Base-by-base conservation (phyloP, 1,284 basidiomycete species). In the Marasmius oreades region DNA sequence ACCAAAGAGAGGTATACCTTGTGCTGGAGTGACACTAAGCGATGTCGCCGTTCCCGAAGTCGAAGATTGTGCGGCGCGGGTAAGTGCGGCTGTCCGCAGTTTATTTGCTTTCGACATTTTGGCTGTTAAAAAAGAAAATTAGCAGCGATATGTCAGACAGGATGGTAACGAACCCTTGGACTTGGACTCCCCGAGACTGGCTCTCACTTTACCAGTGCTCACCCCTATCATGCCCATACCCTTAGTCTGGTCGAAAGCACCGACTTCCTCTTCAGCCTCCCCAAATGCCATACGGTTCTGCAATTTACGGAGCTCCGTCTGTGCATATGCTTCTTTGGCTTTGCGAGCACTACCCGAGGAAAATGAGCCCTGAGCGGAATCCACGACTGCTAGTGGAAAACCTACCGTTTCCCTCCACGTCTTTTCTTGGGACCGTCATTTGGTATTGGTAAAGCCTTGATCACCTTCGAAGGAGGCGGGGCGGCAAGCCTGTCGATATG, bases 271-370 rank as follows among this genome's bases (percentile, higher is more conserved):
- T 70, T 99, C 97, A 1, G 88, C 90, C 73, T 96, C 90, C 55
- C 97, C 97, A 66, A 99, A 99, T 61, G 83, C 87, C 87, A 99
- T 90, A 48, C 97, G 85, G 72, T 99, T 99, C 74, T 98, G 95
- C 64, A 97, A 78, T 75, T 99, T 99, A 62, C 93, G 87, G 50
- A 99, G 77, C 73, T 99, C 97, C 2, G 97, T 98, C 74, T 95
- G 92, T 3, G 95, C 95, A 67, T 96, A 95, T 5, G 92, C 92
- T 73, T 99, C 97, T 69, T 99, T 99, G 22, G 94, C 90, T 70
- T 97, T 97, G 48, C 97, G 86, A 1, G 96, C 97, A 10, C 94
- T 95, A 62, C 3, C 54, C 22, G 55, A 55, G 26, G 37, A 31
- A 39, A 16, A 42, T 42, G 16, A 14, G 53, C 33, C 14, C 55